phyloP scores from a whole-genome alignment of 2,329 filamentous ascomycete genomes.

The Colletotrichum camelliae region DNA sequence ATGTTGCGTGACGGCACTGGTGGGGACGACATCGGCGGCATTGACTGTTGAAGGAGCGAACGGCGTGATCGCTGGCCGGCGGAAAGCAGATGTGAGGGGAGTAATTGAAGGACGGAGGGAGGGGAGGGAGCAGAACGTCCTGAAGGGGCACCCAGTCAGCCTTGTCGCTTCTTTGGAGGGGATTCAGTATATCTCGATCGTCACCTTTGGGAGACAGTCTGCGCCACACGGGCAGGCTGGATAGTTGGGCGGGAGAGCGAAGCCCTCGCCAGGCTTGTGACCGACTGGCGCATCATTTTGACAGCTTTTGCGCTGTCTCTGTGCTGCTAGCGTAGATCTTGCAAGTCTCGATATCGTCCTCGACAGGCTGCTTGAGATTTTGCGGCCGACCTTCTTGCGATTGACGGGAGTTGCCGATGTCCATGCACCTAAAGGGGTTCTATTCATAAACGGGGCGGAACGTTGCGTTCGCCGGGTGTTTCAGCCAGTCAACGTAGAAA shows the following conservation, averaged over 20 bases:
- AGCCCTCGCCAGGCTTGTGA: constrained; percentile 1
- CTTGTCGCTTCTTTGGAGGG: not conserved
- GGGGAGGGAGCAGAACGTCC: constrained; percentile 55
- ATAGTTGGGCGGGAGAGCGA: not conserved
- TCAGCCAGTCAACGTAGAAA: constrained; percentile 1
- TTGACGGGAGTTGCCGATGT: not conserved
- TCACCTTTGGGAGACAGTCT: constrained; percentile 2
- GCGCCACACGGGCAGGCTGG: not conserved
- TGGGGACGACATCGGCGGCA: constrained; percentile 50
- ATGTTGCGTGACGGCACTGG: constrained; percentile 53
- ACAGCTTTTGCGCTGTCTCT: not conserved
- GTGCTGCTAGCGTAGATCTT: not conserved
- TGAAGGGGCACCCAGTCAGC: constrained; percentile 26
- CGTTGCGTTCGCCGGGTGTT: constrained; percentile 5
- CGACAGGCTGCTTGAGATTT: constrained; percentile 3
- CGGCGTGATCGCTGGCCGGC: constrained; percentile 30
- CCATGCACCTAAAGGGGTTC: constrained; percentile 7
- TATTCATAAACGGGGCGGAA: not conserved
- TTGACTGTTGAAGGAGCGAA: constrained; percentile 33
- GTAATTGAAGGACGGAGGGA: constrained; percentile 53
- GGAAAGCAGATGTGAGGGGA: constrained; percentile 34
- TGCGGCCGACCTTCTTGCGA: constrained; percentile 13
- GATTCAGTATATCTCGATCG: not conserved
- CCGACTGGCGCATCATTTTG: constrained; percentile 22
- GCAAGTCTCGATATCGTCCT: not conserved